Base-by-base conservation (phyloP, 1,139 yeast species). In the Candida tetrigidarum region DNA sequence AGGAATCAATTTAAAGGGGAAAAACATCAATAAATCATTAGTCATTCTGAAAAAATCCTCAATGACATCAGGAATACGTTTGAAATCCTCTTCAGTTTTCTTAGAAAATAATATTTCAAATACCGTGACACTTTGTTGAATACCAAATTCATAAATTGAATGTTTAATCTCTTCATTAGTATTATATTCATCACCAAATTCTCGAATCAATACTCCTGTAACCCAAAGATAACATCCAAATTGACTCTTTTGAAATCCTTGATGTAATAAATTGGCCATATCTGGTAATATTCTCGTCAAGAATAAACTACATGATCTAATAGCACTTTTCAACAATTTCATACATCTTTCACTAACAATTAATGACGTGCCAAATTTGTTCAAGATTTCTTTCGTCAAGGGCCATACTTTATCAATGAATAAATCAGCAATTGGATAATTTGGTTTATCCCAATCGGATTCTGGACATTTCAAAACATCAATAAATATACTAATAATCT, bases 191-290 rank as follows among this genome's bases (percentile, higher is more conserved):
- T 83, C 89, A 23, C 88, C 86, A 64, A 79, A 91, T 51, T 88
- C 95, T 49, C 90, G 80, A 43, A 92, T 81, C 25, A 90, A 70
- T 4, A 88, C 78, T 4, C 97, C 97, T 3, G 96, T 85, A 14
- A 89, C 95, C 95, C 96, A 92, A 47, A 92, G 69, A 60, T 86
- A 92, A 62, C 96, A 88, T 2, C 97, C 97, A 58, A 70, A 81
- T 37, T 83, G 80, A 27, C 85, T 85, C 39, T 70, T 67, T 40
- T 82, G 76, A 67, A 90, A 92, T 5, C 95, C 93, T 34, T 76
- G 74, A 48, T 89, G 74, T 51, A 85, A 69, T 16, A 79, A 71
- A 46, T 73, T 78, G 1, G 91, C 92, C 41, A 90, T 76, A 10
- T 80, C 73, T 2, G 84, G 80, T 28, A 92, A 69, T 25, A 86